These are phyloP conservation scores for Naganishia antarctica DNA, from an alignment of 768 basidiomycete species.

Conservation along the genomic window DNA sequence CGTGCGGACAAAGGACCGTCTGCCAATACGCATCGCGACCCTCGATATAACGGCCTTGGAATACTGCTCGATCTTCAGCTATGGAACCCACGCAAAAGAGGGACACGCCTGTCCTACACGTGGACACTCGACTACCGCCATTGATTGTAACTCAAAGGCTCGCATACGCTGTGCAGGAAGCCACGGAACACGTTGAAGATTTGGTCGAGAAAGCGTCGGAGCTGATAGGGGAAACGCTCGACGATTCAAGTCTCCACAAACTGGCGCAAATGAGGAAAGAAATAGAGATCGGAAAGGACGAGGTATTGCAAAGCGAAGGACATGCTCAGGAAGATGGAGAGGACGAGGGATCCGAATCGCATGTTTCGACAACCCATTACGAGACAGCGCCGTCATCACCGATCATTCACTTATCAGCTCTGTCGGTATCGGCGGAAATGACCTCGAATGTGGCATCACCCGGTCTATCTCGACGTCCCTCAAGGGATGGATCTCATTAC, in stretches of 20 bases:
- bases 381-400: slow-evolving; percentile 12
- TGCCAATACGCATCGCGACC: no score
- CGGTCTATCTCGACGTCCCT: not conserved
- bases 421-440: not conserved
- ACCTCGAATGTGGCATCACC: not conserved
- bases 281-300: not conserved
- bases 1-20: no score
- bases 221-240: not conserved
- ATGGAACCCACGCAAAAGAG: no score
- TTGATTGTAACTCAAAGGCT: not conserved
- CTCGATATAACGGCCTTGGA: no score
- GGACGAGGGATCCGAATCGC: not conserved
- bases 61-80: no score
- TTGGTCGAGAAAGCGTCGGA: slow-evolving; percentile 6
- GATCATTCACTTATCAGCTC: not conserved
- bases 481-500: not conserved
- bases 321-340: not conserved
- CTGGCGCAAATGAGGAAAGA: slow-evolving; percentile 17
- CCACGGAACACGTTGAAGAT: not conserved
- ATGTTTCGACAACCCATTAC: not conserved
- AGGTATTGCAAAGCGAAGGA: not conserved
- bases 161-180: not conserved
- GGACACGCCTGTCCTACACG: no score
- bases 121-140: no score
- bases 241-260: slow-evolving; percentile 13